Conservation (phyloP, 371 early-diverging fungal genomes). For the Mucor sp. region DNA sequence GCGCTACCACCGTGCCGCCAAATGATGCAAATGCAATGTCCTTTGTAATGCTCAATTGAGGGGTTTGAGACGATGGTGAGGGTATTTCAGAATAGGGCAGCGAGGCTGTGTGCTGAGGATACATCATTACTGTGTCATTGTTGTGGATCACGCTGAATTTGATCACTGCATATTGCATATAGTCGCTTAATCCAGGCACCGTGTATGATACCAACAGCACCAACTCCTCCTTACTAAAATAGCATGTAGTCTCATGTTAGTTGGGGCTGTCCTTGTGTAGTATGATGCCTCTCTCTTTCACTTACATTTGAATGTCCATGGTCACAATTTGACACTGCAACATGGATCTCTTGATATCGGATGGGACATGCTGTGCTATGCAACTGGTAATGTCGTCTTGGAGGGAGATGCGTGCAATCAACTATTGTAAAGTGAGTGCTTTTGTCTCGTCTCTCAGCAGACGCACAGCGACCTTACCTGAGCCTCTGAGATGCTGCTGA, state of each 20-base stretch:
- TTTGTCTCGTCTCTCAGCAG: neutral
- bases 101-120: conserved; percentile 4
- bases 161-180: conserved; percentile 16
- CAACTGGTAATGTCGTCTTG: neutral
- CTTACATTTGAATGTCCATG: neutral
- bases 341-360: neutral
- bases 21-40: conserved; percentile 18
- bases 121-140: neutral
- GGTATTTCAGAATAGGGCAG: conserved; percentile 14
- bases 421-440: neutral
- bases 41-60: neutral
- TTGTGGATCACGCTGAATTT: neutral
- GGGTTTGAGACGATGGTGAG: neutral
- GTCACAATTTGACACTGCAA: neutral
- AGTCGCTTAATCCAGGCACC: conserved; percentile 12
- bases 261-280: too few relatives aligned
- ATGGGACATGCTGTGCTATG: neutral
- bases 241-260: neutral
- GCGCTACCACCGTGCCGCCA: conserved; percentile 10
- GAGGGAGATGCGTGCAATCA: neutral
- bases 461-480: neutral
- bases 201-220: conserved; percentile 7
- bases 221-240: conserved; percentile 10
- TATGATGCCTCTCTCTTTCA: neutral
- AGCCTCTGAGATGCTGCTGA: neutral